phyloP scores from a whole-genome alignment of 139 green algal genomes.

The Chlamydomonas incerta region DNA sequence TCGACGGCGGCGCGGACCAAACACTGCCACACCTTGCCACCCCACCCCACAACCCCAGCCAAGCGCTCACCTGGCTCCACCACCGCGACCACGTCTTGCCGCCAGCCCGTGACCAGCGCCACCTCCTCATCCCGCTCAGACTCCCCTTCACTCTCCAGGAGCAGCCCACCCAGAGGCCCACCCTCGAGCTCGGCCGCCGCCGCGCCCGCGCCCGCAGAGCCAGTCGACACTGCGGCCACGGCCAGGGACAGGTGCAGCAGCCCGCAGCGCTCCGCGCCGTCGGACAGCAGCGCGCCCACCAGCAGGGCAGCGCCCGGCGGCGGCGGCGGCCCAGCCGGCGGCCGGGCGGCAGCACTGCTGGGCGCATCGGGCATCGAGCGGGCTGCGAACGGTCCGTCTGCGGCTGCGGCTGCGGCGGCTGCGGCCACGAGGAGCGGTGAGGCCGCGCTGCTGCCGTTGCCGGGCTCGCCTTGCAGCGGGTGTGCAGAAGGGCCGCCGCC shows the following conservation, averaged over 20 bases:
- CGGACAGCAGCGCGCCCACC: constrained; percentile 20
- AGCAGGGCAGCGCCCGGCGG: background rate
- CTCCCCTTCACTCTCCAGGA: background rate
- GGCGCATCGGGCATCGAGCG: too few relatives aligned
- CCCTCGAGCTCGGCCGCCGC: background rate
- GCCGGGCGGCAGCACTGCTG: too few relatives aligned
- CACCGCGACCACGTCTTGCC: constrained; percentile 15
- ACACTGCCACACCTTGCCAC: too few relatives aligned
- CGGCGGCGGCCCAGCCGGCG: too few relatives aligned
- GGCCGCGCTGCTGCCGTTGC: background rate
- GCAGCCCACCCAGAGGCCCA: background rate
- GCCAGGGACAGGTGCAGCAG: constrained; percentile 23
- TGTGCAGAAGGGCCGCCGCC: too few relatives aligned
- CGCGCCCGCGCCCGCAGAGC: background rate
- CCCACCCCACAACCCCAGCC: too few relatives aligned
- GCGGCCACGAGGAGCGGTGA: background rate
- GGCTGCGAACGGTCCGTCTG: too few relatives aligned
- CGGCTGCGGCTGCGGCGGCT: too few relatives aligned
- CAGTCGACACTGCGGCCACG: background rate
- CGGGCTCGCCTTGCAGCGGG: too few relatives aligned
- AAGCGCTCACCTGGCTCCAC: constrained; percentile 29
- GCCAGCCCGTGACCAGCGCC: constrained; percentile 23
- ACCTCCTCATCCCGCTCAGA: background rate
- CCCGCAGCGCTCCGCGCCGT: background rate
- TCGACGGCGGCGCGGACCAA: too few relatives aligned